Conservation (phyloP, 176 grass and related monocot species). For the Oryza rufipogon region DNA sequence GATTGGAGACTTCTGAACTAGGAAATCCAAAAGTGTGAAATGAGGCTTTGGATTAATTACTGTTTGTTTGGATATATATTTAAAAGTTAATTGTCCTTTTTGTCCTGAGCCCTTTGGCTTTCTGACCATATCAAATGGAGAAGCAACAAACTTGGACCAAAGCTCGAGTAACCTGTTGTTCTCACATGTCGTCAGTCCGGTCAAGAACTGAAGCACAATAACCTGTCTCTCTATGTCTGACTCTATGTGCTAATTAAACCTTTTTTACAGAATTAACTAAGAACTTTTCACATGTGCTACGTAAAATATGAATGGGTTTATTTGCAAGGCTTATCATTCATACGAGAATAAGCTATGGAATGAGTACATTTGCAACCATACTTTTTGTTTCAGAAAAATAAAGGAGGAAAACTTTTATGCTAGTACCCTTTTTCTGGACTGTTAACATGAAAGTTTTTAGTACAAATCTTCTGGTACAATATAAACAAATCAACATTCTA, state of each 20-base stretch:
- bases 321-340: not conserved
- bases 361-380: not conserved
- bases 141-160: slow-evolving; percentile 39
- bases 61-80: not conserved
- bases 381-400: not conserved
- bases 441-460: not conserved
- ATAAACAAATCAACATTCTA: not conserved
- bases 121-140: slow-evolving; percentile 32
- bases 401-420: not conserved
- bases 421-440: not conserved
- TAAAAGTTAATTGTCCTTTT: slow-evolving; percentile 23
- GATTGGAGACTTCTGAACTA: slow-evolving; percentile 12
- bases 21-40: not conserved
- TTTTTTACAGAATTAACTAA: not conserved
- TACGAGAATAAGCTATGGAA: not conserved
- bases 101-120: slow-evolving; percentile 30
- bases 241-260: slow-evolving; percentile 17
- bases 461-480: not conserved
- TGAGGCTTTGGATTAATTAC: not conserved
- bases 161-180: slow-evolving; percentile 37
- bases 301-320: slow-evolving; percentile 2
- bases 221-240: not conserved
- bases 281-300: not conserved
- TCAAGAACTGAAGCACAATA: slow-evolving; percentile 35
- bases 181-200: not conserved